Base-by-base conservation (phyloP, 495 filamentous ascomycete species). In the Antarctomyces pellizariae region DNA sequence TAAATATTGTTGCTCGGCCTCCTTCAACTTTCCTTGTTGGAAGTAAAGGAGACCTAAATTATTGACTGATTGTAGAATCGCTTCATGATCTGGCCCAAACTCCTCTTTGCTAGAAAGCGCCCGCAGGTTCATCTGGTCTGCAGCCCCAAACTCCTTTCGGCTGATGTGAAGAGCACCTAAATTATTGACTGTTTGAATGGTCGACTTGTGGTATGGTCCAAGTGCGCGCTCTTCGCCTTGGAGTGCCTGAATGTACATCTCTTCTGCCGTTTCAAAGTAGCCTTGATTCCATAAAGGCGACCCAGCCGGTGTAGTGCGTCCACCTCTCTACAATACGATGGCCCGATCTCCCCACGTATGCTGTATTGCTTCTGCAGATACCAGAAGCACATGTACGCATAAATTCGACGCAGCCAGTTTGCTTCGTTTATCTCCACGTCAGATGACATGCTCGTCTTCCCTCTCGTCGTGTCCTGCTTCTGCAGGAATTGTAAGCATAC, bases 201-300 rank as follows among this genome's bases (percentile, higher is more conserved):
- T 56, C 25, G 36, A 40, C 32, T 31, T 36, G 34, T 56, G 49
- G 29, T 57, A 37, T 22, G 33, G 38, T 23, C 50, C 48, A 3
- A 39, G 30, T 25, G 38, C 37, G 34, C 48, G 42, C 40, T 55
- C 48, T 4, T 37, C 29, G 40, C 39, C 38, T 36, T 37, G 24
- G 15, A 44, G 40, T 18, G 44, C 46, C 36, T 35, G 39, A 31
- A 38, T 10, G 21, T 43, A 45, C 34, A 47, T 48, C 36, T 43
- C 18, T 35, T 49, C 37, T 0, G 44, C 47, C 31, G 46, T 39
- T 13, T 8, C 29, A 3, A 42, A 29, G 33, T 34, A 37, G 20
- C 31, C 44, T 19, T 47, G 40, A 23, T 17, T n/a, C 34, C 20
- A 30, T 36, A 54, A 30, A 48, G 35, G 29, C 5, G 0, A 9